Evolutionary conservation across 331 rosid genomes (phyloP), one percentile per base, ranked within the genome.

Genomic region (Erythrophleum ivorense): DNA sequence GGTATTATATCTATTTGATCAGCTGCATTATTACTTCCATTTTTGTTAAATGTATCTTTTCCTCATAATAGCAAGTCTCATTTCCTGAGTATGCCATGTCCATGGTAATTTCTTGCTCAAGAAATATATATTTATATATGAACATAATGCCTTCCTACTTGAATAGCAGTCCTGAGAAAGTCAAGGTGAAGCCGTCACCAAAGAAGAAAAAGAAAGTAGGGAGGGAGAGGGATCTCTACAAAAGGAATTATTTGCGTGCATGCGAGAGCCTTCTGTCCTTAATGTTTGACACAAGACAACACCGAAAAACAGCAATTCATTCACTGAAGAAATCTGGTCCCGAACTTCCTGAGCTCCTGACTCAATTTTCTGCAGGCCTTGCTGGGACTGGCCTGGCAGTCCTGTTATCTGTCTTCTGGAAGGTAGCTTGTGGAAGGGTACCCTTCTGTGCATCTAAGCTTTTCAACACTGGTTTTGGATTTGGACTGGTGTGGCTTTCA

Each of bases 301-400:
- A 84, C 16, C 80, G 86, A 62, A 88, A 84, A 70, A 84, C 83
- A 13, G 85, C 90, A 58, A 80, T 90, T 71, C 87, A 81, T 19
- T 83, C 94, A 0, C 87, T 95, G 74, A 92, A 89, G 89, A 91
- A 87, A 78, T 90, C 91, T 0, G 91, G 98, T 46, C 91, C 96
- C 0, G 97, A 95, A 88, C 88, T 95, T 88, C 85, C 96, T 0
- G 96, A 89, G 88, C 90, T 95, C 73, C 90, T 95, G 73, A 85
- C 91, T 46, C 92, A 88, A 79, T 82, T 93, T 80, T 90, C 98
- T 71, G 94, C 89, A 16, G 84, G 94, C 74, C 90, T 95, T 13
- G 98, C 96, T 7, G 99, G 99, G 78, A 89, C 98, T 3, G 98
- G 97, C 40, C 58, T 95, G 33, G 96, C 94, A 3, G 91, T 95